Conservation (phyloP, 176 grass and related monocot genomes). For the Cenchrus americanus region DNA sequence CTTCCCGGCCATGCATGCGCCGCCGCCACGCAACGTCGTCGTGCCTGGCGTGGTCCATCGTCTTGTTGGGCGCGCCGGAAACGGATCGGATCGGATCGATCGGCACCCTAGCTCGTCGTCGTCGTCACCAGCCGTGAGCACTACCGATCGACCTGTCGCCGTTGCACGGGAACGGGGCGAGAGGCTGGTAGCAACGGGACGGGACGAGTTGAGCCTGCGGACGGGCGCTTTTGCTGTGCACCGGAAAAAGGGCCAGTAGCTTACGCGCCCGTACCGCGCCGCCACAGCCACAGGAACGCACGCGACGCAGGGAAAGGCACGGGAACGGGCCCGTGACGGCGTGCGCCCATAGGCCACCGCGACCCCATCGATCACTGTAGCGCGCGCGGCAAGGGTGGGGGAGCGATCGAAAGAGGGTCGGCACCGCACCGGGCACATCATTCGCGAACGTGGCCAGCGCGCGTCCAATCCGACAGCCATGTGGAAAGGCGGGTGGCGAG, state of each 20-base stretch:
- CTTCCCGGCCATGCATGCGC: neutral
- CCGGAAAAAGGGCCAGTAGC: neutral
- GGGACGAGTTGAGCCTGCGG: neutral
- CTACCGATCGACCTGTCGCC: neutral
- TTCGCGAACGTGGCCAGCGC: neutral
- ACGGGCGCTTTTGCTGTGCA: neutral
- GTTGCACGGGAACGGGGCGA: neutral
- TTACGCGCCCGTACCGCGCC: neutral
- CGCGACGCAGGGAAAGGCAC: neutral
- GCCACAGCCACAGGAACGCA: slow-evolving; percentile 6
- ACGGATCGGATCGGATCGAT: no score
- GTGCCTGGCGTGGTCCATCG: slow-evolving; percentile 1
- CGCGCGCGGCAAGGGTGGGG: neutral
- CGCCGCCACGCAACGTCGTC: slow-evolving; percentile 9
- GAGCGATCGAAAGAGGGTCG: neutral
- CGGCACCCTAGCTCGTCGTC: neutral
- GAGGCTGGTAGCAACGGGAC: neutral
- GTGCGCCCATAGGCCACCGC: neutral
- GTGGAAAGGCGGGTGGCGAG: neutral
- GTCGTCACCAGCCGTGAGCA: neutral
- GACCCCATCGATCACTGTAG: neutral
- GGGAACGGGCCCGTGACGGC: neutral
- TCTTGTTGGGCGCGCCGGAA: slow-evolving; percentile 2
- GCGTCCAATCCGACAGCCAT: slow-evolving; percentile 31
- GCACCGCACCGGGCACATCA: slow-evolving; percentile 1